phyloP scores from a whole-genome alignment of 140 eudicot genomes.

The Bidens hawaiensis region DNA sequence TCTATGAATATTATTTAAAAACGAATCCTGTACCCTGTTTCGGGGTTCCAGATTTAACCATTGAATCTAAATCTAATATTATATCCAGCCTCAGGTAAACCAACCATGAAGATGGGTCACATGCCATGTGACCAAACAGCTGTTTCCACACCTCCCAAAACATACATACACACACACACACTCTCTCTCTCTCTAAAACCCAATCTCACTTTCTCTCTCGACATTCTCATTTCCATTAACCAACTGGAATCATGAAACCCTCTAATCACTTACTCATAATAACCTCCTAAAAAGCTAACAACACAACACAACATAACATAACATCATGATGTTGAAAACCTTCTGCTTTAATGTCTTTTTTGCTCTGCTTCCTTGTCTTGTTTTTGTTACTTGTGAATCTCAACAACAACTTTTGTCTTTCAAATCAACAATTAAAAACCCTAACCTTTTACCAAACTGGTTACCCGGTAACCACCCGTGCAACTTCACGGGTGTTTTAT shows the following conservation, averaged over 20 bases:
- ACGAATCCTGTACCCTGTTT: too few species aligned
- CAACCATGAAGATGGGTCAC: conserved; percentile 33
- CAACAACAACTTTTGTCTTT: conserved; percentile 50
- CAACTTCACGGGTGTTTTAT: conserved; percentile 50
- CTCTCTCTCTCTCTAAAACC: conserved; percentile 29
- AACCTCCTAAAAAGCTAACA: conserved; percentile 26
- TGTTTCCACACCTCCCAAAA: conserved; percentile 52
- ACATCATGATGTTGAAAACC: too few species aligned
- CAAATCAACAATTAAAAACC: conserved; percentile 47
- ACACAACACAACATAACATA: background rate
- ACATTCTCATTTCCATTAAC: background rate
- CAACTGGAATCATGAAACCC: conserved; percentile 34
- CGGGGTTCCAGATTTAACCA: too few species aligned
- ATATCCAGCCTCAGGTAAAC: conserved; percentile 39
- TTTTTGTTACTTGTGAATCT: conserved; percentile 19
- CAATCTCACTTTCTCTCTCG: conserved; percentile 36
- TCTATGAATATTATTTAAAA: too few species aligned
- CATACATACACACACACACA: conserved; percentile 36
- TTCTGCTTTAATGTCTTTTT: too few species aligned
- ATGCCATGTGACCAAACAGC: conserved; percentile 97
- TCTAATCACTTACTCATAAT: conserved; percentile 24
- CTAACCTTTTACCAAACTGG: conserved; percentile 44
- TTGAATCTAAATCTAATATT: too few species aligned
- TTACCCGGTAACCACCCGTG: conserved; percentile 34
- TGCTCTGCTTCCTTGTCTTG: conserved; percentile 9